phyloP scores from a whole-genome alignment of 2,329 filamentous ascomycete species.

The Pseudocercospora fuligena region DNA sequence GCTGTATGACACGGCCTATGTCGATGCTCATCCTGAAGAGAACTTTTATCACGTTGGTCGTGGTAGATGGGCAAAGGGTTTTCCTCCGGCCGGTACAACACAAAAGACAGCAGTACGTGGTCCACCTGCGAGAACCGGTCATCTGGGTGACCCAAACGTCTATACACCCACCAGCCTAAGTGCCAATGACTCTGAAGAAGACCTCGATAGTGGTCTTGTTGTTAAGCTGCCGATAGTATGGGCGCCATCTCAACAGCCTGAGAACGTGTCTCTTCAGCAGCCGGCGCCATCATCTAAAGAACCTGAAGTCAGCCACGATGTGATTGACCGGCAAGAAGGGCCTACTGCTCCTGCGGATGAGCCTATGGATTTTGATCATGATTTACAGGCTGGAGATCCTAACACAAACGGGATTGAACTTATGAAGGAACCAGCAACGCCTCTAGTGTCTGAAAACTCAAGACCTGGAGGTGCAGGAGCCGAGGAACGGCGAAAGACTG shows the following conservation, averaged over 20 bases:
- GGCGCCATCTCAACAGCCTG: neutral
- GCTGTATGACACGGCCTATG: constrained; percentile 15
- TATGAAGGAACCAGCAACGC: neutral
- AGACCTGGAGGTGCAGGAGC: constrained; percentile 49
- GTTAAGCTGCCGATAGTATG: neutral
- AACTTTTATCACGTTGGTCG: constrained; percentile 26
- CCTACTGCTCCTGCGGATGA: neutral
- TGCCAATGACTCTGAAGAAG: constrained; percentile 1
- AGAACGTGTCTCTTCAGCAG: neutral
- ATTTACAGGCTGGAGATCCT: neutral
- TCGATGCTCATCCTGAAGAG: constrained; percentile 23
- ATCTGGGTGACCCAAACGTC: constrained; percentile 2
- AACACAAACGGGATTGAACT: neutral
- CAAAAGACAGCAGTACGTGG: constrained; percentile 15
- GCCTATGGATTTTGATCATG: neutral
- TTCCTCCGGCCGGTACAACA: constrained; percentile 13
- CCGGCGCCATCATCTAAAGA: neutral
- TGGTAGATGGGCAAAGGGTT: constrained; percentile 19
- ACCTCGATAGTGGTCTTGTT: neutral
- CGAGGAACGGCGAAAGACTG: constrained; percentile 54
- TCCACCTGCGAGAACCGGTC: neutral
- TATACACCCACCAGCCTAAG: neutral
- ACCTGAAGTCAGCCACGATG: neutral
- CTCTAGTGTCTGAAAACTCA: neutral
- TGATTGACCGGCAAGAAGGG: neutral